phyloP scores from a whole-genome alignment of 345 rosid species.

The Toxicodendron radicans region DNA sequence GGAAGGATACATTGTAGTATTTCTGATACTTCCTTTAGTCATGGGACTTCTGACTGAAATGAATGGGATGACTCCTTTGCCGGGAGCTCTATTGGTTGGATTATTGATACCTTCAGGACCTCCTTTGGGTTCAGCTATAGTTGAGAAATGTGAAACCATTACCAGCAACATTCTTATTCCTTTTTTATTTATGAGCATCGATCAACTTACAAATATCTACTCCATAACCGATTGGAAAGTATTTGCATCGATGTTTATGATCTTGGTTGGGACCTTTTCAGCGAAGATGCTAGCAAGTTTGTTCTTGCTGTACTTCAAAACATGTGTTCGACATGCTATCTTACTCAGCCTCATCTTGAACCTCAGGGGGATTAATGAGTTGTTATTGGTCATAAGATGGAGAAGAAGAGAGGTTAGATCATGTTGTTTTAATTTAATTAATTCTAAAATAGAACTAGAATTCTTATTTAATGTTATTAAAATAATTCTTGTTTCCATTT shows the following conservation, averaged over 20 bases:
- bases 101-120: conserved; percentile 34
- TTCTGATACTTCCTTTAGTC: conserved; percentile 12
- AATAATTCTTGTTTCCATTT: no score
- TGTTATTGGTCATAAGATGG: background rate
- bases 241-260: background rate
- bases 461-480: no score
- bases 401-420: no score
- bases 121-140: conserved; percentile 29
- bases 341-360: conserved; percentile 28
- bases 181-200: conserved; percentile 19
- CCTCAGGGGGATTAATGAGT: conserved; percentile 22
- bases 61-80: background rate
- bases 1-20: background rate
- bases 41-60: conserved; percentile 13
- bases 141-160: conserved; percentile 26
- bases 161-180: conserved; percentile 29
- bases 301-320: background rate
- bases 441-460: no score
- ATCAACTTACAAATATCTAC: background rate
- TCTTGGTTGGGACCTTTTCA: background rate
- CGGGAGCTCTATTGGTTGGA: conserved; percentile 25
- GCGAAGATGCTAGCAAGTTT: conserved; percentile 16
- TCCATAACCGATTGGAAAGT: background rate
- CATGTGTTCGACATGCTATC: conserved; percentile 13
- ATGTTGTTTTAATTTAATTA: no score